phyloP scores from a whole-genome alignment of 108 stramenopile genomes.

The Skeletonema grethae region DNA sequence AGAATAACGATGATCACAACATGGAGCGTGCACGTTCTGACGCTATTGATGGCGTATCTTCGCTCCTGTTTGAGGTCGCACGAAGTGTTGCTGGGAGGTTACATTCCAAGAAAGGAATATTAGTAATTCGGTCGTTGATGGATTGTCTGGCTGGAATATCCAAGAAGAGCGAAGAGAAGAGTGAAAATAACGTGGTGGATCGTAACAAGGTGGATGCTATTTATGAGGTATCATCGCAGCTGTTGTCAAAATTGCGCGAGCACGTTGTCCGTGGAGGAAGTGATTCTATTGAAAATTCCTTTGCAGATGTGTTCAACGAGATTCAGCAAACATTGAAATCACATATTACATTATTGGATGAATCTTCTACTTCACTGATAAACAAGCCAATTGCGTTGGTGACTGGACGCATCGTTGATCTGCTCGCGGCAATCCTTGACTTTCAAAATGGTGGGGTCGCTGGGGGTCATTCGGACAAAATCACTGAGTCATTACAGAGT shows the following conservation, averaged over 20 bases:
- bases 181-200: slow-evolving; percentile 20
- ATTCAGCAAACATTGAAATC: slow-evolving; percentile 30
- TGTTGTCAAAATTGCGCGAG: slow-evolving; percentile 45
- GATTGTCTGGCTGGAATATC: slow-evolving; percentile 38
- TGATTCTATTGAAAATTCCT: slow-evolving; percentile 15
- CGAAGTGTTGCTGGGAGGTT: slow-evolving; percentile 68
- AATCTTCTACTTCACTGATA: neutral
- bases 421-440: slow-evolving; percentile 37
- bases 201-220: slow-evolving; percentile 29
- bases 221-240: slow-evolving; percentile 45
- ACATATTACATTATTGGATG: slow-evolving; percentile 14
- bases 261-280: slow-evolving; percentile 37
- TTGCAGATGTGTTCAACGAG: slow-evolving; percentile 41
- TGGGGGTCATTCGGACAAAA: slow-evolving; percentile 23
- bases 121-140: slow-evolving; percentile 59
- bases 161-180: slow-evolving; percentile 1
- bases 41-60: slow-evolving; percentile 83
- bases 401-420: slow-evolving; percentile 38
- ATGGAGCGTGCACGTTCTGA: slow-evolving; percentile 57
- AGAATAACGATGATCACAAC: slow-evolving; percentile 12
- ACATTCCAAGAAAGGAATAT: slow-evolving; percentile 68
- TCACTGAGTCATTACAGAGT: slow-evolving; percentile 36
- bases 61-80: slow-evolving; percentile 67
- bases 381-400: slow-evolving; percentile 12
- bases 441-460: slow-evolving; percentile 50